These are phyloP conservation scores for Ophiocordyceps camponoti-leonardi DNA, from an alignment of 2,329 filamentous ascomycete species.

Conservation along the genomic window DNA sequence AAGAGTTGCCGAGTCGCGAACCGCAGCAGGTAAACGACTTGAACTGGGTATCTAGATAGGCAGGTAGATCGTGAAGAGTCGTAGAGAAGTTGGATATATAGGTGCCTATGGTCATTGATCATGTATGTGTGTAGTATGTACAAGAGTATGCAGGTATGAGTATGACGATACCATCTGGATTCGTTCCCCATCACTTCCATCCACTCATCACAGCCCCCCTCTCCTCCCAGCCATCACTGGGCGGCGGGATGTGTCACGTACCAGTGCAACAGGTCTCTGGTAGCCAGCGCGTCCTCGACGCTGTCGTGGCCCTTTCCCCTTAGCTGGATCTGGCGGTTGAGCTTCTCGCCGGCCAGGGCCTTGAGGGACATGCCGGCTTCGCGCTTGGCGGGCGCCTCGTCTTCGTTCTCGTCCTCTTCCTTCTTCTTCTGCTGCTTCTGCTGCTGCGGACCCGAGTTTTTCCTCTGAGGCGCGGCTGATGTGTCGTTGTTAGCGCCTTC, in stretches of 20 bases:
- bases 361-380: conserved; percentile 19
- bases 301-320: conserved; percentile 21
- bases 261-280: conserved; percentile 23
- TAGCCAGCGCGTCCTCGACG: conserved; percentile 25
- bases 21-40: no score
- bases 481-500: conserved; percentile 4
- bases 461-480: background rate
- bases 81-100: no score
- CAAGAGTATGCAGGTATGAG: no score
- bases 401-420: background rate
- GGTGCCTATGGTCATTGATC: no score
- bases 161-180: no score
- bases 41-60: no score
- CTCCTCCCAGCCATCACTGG: no score
- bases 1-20: no score
- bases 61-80: no score
- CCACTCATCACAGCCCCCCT: background rate
- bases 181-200: no score
- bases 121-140: no score
- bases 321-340: conserved; percentile 22
- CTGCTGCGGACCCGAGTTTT: conserved; percentile 1
- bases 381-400: conserved; percentile 1
- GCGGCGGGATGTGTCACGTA: conserved; percentile 7
- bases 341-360: conserved; percentile 15
- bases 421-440: background rate